Percentiles rank a stretch among this genome's conserved stretches.
phyloP scores from a whole-genome alignment of 345 rosid species.

The Streptanthus diversifolius region DNA sequence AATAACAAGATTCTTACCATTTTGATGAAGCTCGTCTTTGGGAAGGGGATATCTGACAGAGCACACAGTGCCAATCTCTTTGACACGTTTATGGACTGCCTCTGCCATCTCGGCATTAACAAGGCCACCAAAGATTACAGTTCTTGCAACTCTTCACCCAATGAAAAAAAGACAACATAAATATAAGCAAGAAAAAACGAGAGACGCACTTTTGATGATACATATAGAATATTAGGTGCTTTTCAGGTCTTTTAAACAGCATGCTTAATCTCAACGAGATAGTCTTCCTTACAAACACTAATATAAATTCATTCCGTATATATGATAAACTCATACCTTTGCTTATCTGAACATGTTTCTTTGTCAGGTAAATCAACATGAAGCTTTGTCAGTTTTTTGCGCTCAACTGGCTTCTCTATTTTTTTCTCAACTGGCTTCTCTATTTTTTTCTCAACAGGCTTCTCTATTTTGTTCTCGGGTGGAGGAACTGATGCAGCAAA shows the following conservation, averaged over 20 bases:
- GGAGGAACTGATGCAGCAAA: slow-evolving; percentile 27
- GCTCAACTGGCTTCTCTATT: slow-evolving; percentile 46
- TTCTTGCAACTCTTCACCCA: slow-evolving; percentile 76
- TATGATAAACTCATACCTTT: slow-evolving; percentile 50
- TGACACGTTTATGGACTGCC: slow-evolving; percentile 57
- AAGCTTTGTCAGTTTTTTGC: slow-evolving; percentile 45
- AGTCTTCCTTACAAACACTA: slow-evolving; percentile 1
- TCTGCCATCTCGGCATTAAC: slow-evolving; percentile 63
- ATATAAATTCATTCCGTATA: background rate
- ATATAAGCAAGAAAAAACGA: background rate
- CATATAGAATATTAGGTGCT: background rate
- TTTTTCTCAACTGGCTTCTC: slow-evolving; percentile 39
- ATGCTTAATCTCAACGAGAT: background rate
- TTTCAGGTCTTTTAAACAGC: background rate
- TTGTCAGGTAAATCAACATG: slow-evolving; percentile 51
- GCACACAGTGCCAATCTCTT: slow-evolving; percentile 68
- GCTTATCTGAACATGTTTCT: slow-evolving; percentile 79
- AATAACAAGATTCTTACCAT: slow-evolving; percentile 46
- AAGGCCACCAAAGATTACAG: slow-evolving; percentile 87
- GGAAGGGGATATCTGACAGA: slow-evolving; percentile 84
- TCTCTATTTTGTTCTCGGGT: slow-evolving; percentile 37
- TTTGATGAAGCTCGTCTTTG: slow-evolving; percentile 56
- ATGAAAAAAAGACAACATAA: background rate
- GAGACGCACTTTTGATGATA: background rate
- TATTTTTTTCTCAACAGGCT: slow-evolving; percentile 43